Base-by-base conservation (phyloP, 768 basidiomycete species). In the Termitomyces heimii region DNA sequence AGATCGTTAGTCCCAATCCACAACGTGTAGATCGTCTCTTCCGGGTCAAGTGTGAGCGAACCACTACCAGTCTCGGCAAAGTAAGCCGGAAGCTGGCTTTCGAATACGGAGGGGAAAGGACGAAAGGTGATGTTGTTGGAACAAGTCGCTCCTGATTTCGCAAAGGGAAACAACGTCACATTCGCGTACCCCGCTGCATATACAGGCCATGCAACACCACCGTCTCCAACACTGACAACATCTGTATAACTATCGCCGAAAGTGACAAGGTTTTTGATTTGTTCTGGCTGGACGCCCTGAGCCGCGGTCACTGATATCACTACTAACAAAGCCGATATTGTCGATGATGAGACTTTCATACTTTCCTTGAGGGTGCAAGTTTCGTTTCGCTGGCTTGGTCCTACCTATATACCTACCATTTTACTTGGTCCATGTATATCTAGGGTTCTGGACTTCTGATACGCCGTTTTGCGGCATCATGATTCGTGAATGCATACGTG, bases 1-100 rank as follows among this genome's bases (percentile, higher is more conserved):
- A 88, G 74, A 63, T 88, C 86, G 59, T 82, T 83, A 4, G 83
- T 84, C 18, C 86, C 85, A 58, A 87, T 83, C 85, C 86, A 88
- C 13, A 87, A 71, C 2, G 82, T 81, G 65, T 83, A 86, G 2
- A 87, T 60, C 1, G 86, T 88, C 51, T 82, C 73, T 1, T 72
- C 67, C 0, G 78, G 66, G 18, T 68, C 53, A 35, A 80, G 64
- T 22, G 57, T 63, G 28, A 82, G 63, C 0, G 77, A 71, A 5
- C 76, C 74, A 58, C 79, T 77, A 12, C 64, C 59, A n/a, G 62
- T 69, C 50, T 78, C 75, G 3, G 70, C 65, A 52, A 84, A 73
- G 67, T 79, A 85, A 0, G 71, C 54, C 0, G 85, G 85, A 5
- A 86, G 73, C 65, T 85, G 78, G 65, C 74, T 75, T 64, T 82